A percentile compares a stretch with the other conserved stretches of the same genome.
Conservation (phyloP, 1,284 basidiomycete genomes). For the Mycena sp. region DNA sequence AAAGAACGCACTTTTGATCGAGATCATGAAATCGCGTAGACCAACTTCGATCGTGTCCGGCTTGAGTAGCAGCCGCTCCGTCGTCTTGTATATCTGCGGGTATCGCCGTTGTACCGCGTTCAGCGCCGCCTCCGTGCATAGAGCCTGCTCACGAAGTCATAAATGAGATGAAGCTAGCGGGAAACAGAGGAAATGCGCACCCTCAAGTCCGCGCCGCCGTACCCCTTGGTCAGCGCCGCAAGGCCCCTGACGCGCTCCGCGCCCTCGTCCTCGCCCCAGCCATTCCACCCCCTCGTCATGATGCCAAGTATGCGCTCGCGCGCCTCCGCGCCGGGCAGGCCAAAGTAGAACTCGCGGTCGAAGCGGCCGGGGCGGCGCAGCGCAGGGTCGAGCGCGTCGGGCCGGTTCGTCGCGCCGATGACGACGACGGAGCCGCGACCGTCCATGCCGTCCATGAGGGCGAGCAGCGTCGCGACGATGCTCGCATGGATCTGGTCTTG, state of each 20-base stretch:
- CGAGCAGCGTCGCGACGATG: slow-evolving; percentile 95
- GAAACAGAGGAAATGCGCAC: slow-evolving; percentile 55
- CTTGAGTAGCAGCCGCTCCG: slow-evolving; percentile 86
- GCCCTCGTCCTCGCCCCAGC: slow-evolving; percentile 71
- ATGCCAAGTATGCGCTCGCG: slow-evolving; percentile 91
- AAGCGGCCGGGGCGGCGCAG: slow-evolving; percentile 95
- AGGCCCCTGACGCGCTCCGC: slow-evolving; percentile 60
- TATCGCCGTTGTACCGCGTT: slow-evolving; percentile 97
- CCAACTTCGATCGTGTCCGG: slow-evolving; percentile 90
- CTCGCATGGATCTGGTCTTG: slow-evolving; percentile 99
- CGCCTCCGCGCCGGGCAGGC: slow-evolving; percentile 87
- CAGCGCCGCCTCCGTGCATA: slow-evolving; percentile 96
- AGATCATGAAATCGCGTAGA: slow-evolving; percentile 97
- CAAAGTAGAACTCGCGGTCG: slow-evolving; percentile 99
- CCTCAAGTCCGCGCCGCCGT: slow-evolving; percentile 96
- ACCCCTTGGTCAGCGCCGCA: slow-evolving; percentile 95
- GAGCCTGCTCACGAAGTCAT: slow-evolving; percentile 61
- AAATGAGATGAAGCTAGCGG: slow-evolving; percentile 9
- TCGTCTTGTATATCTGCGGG: slow-evolving; percentile 97
- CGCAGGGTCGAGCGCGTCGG: slow-evolving; percentile 97
- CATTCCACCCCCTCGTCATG: slow-evolving; percentile 93
- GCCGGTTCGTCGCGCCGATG: slow-evolving; percentile 97
- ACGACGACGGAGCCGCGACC: slow-evolving; percentile 97
- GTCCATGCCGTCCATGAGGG: slow-evolving; percentile 99
- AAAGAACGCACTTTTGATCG: slow-evolving; percentile 85